Conservation (phyloP, 2,329 filamentous ascomycete species). For the Calonectria henricotiae region DNA sequence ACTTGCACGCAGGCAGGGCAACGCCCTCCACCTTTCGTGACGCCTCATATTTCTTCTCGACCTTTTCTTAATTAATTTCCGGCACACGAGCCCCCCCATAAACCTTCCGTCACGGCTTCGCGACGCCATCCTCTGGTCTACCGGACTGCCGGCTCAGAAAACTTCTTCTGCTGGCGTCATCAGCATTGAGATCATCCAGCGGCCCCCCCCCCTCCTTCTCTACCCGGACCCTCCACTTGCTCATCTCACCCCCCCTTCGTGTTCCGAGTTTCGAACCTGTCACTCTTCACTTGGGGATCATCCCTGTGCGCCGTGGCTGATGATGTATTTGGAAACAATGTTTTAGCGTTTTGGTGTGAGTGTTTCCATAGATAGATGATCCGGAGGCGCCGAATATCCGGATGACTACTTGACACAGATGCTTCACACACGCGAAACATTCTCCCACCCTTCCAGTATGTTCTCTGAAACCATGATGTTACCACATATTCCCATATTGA, state of each 20-base stretch:
- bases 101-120: neutral
- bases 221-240: neutral
- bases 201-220: neutral
- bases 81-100: neutral
- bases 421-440: slow-evolving; percentile 10
- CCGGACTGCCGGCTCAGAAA: neutral
- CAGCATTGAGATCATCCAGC: neutral
- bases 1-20: neutral
- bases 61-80: neutral
- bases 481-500: neutral
- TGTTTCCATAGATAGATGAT: slow-evolving; percentile 14
- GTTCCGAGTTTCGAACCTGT: neutral
- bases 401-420: neutral
- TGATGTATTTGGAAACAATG: slow-evolving; percentile 5
- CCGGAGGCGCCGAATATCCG: neutral
- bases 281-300: neutral
- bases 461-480: slow-evolving; percentile 6
- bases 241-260: neutral
- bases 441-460: neutral
- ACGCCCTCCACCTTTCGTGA: neutral
- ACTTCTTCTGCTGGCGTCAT: neutral
- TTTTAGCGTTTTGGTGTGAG: slow-evolving; percentile 1
- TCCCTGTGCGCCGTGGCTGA: neutral
- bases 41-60: neutral
- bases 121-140: neutral